Base-by-base conservation (phyloP, 768 basidiomycete species). In the Boletus rubroflammeus region DNA sequence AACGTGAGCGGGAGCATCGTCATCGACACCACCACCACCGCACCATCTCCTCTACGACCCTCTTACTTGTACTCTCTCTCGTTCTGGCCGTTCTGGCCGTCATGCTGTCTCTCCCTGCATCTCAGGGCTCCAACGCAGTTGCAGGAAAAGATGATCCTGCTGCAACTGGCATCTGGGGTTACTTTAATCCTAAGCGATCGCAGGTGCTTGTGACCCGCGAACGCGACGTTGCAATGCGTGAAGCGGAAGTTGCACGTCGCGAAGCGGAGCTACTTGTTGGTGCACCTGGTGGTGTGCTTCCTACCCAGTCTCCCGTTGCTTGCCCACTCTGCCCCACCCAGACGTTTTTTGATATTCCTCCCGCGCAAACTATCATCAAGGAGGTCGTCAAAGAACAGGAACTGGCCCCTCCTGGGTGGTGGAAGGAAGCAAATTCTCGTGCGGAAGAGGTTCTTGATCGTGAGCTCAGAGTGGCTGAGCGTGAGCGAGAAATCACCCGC, bases 1-100 rank as follows among this genome's bases (percentile, higher is more conserved):
- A 70, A 31, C 82, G 81, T 54, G 70, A 79, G 43, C 73, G 77
- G 35, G 66, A 80, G 73, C 67, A 80, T 71, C 78, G 83, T 62
- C 81, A 85, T 60, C 81, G 84, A 39, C 82, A 85, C 64, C 89
- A 86, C 66, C 88, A 90, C 54, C 84, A 88, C 63, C 79, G 91
- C 54, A 92, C 91, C 51, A 91, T 93, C 57, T 93, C 91, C 9
- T 93, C 91, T 14, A 93, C 91, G 0, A 93, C 91, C 14, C 84
- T 93, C 31, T 81, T 93, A 49, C 85, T 93, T 32, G 87, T 93
- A 47, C 79, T 93, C 39, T 93, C 91, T 11, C 84, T 93, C 32
- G 82, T 93, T 46, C 77, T 93, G 26, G 91, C 90, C 34, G 90
- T 92, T 23, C 79, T 93, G n/a, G 90, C 91, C 5, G 84, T 93